phyloP scores from a whole-genome alignment of 305 asterid genomes.

The Nicotiana rustica region DNA sequence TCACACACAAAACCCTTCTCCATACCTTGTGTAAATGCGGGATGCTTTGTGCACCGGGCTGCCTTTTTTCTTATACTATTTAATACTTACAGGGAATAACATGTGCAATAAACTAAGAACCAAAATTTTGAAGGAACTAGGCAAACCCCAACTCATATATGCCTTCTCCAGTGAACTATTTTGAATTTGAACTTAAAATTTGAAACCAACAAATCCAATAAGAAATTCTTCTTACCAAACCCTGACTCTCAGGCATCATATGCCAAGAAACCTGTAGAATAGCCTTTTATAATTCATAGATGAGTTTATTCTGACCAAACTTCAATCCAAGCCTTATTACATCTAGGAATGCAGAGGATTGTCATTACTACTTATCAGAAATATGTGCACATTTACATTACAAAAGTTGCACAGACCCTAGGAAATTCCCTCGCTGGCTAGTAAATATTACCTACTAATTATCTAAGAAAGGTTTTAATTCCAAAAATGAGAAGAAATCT shows the following conservation, averaged over 20 bases:
- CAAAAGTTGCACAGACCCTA: neutral
- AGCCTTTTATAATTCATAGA: neutral
- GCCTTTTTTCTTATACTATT: too few species aligned
- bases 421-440: neutral
- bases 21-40: too few species aligned
- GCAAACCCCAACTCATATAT: slow-evolving; percentile 21
- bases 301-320: slow-evolving; percentile 9
- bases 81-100: neutral
- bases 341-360: neutral
- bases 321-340: slow-evolving; percentile 2
- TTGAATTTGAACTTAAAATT: neutral
- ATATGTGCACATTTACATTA: neutral
- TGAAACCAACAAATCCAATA: slow-evolving; percentile 10
- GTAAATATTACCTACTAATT: neutral
- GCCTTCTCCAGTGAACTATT: slow-evolving; percentile 16
- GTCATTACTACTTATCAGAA: neutral
- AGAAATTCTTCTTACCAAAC: slow-evolving; percentile 10
- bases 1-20: too few species aligned
- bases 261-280: slow-evolving; percentile 8
- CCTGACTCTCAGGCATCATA: slow-evolving; percentile 9
- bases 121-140: slow-evolving; percentile 17
- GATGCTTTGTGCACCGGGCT: too few species aligned
- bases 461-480: neutral
- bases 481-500: neutral
- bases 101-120: slow-evolving; percentile 20